Conservation (phyloP, 371 early-diverging fungal species). For the Batkoa obscura region DNA sequence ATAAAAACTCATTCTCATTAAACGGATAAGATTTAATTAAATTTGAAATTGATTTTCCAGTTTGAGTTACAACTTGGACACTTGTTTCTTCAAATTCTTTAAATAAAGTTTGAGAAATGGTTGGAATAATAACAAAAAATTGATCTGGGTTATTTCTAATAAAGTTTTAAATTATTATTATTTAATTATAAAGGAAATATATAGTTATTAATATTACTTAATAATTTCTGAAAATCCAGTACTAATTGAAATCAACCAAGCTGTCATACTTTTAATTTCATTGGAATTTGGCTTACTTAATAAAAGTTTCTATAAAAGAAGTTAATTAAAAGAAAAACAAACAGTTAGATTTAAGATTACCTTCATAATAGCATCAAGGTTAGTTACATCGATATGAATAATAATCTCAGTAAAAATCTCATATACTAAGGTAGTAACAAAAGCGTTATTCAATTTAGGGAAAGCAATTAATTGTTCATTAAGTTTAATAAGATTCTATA, state of each 20-base stretch:
- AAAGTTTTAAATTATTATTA: slow-evolving; percentile 10
- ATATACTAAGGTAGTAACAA: slow-evolving; percentile 63
- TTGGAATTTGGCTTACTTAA: slow-evolving; percentile 67
- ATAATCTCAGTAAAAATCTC: slow-evolving; percentile 36
- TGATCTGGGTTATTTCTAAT: slow-evolving; percentile 11
- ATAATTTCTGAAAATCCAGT: slow-evolving; percentile 36
- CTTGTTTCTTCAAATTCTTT: slow-evolving; percentile 46
- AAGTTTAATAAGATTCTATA: slow-evolving; percentile 12
- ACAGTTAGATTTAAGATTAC: background rate
- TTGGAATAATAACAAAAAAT: slow-evolving; percentile 17
- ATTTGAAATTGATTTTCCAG: slow-evolving; percentile 42
- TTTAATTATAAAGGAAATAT: no score
- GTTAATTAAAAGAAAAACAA: slow-evolving; percentile 11
- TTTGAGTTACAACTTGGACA: slow-evolving; percentile 26
- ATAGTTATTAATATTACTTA: slow-evolving; percentile 15
- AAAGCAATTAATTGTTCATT: slow-evolving; percentile 57
- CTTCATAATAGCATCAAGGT: slow-evolving; percentile 5
- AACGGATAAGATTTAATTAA: slow-evolving; percentile 14
- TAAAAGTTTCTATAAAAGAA: slow-evolving; percentile 33
- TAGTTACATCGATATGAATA: background rate
- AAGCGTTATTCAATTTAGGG: slow-evolving; percentile 64
- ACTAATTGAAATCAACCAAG: slow-evolving; percentile 70
- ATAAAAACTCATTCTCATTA: slow-evolving; percentile 9
- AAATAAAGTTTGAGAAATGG: slow-evolving; percentile 27
- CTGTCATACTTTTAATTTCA: slow-evolving; percentile 54